phyloP scores from a whole-genome alignment of 2,329 filamentous ascomycete species.

The Epichloe aotearoae region DNA sequence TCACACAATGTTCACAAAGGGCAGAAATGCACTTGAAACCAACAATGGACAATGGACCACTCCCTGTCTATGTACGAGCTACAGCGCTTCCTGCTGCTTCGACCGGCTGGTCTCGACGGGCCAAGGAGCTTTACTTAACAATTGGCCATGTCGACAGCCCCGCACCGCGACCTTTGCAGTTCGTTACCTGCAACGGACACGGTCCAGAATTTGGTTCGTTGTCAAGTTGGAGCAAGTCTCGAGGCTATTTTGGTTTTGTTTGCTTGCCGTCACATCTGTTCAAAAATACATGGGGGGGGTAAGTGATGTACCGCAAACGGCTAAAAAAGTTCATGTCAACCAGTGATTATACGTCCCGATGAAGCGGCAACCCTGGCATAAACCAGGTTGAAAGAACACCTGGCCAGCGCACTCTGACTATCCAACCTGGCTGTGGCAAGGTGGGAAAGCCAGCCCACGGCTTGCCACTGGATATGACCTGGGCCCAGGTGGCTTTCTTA shows the following conservation, averaged over 20 bases:
- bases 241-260: conserved; percentile 4
- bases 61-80: not conserved
- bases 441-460: not conserved
- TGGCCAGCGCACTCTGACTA: not conserved
- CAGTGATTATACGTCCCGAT: conserved; percentile 5
- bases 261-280: not conserved
- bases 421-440: not conserved
- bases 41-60: not conserved
- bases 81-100: not conserved
- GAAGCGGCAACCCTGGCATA: conserved; percentile 4
- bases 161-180: conserved; percentile 1
- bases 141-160: not conserved
- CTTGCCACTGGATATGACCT: not conserved
- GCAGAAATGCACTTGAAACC: conserved; percentile 1
- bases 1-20: not conserved
- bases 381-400: not conserved
- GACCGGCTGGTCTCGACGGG: not conserved
- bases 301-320: conserved; percentile 2
- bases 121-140: not conserved
- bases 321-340: not conserved
- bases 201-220: not conserved
- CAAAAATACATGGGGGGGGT: not conserved
- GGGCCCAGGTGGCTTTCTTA: not conserved
- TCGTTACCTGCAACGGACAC: not conserved
- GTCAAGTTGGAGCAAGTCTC: not conserved